Evolutionary conservation across 108 stramenopile genomes (phyloP).

Genomic region (Fistulifera solaris): DNA sequence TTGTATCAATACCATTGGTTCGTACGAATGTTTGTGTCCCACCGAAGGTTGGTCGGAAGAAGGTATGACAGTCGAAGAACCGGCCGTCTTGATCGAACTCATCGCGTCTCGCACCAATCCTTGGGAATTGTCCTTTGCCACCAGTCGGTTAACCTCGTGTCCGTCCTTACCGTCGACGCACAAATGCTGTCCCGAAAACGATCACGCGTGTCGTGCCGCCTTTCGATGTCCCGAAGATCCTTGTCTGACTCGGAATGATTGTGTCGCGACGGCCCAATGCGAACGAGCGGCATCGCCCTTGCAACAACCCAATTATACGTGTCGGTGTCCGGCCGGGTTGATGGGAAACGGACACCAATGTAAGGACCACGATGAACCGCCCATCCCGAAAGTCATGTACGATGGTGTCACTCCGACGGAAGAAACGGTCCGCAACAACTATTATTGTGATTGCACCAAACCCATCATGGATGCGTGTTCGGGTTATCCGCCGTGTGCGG

Average conservation of each 20-base stretch:
- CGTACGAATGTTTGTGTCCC: constrained; percentile 87
- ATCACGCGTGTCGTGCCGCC: constrained; percentile 39
- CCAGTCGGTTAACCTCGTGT: constrained; percentile 38
- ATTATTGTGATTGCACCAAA: constrained; percentile 70
- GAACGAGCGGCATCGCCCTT: constrained; percentile 37
- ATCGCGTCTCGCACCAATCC: constrained; percentile 12
- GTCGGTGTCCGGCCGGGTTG: constrained; percentile 56
- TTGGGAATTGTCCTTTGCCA: constrained; percentile 57
- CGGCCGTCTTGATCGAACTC: not conserved
- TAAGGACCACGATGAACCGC: constrained; percentile 26
- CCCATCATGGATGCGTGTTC: constrained; percentile 73
- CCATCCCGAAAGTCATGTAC: constrained; percentile 61
- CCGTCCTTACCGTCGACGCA: constrained; percentile 34
- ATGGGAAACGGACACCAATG: constrained; percentile 77
- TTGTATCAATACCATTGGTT: constrained; percentile 85
- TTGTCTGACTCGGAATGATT: constrained; percentile 30
- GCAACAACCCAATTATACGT: constrained; percentile 36
- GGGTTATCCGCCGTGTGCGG: constrained; percentile 72
- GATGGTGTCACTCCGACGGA: constrained; percentile 78
- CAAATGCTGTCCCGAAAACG: constrained; percentile 43
- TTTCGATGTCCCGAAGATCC: constrained; percentile 71
- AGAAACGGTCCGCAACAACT: constrained; percentile 50
- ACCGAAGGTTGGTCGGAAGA: constrained; percentile 1
- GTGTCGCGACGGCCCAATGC: constrained; percentile 54
- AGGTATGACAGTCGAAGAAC: not conserved